Evolutionary conservation across 2,329 filamentous ascomycete species (phyloP), one percentile per base, ranked within the genome.

Genomic region (Exophiala xenobiotica): DNA sequence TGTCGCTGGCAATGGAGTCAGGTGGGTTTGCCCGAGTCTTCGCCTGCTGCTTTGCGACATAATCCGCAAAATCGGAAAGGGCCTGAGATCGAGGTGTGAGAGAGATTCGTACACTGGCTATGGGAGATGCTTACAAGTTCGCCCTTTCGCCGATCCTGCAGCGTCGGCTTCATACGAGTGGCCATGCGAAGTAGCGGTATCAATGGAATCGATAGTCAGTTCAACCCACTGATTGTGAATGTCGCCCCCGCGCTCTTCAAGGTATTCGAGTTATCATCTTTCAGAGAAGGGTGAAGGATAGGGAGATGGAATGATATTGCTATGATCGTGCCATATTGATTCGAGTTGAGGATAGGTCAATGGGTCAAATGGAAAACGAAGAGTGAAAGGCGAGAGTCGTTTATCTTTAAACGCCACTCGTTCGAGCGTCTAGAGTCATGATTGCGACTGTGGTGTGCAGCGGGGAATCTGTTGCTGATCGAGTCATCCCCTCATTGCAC

Each of bases 1-100:
- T 74, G 51, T 74, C 69, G 57, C 68, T 71, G 9, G 68, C 63
- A 7, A 67, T 59, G 9, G 67, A 64, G 12, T 60, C 57, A 12
- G 73, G 68, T 33, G 69, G 67, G 35, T 70, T 71, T 40, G 67
- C 64, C 35, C 71, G 70, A 20, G 65, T 68, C 31, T 58, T 57
- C 19, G 85, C 84, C 70, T 97, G 93, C 68, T 97, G 91, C 68
- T 90, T 87, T 70, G 97, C 90, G 60, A 96, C 93, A 65, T 96
- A 97, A 65, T 99, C 93, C 69, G 91, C 90, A 68, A 99, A 99
- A 64, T 97, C 93, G 74, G 88, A 93, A 49, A 99, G 79, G 9
- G 92, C 91, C 81, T 85, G 49, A 26, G 16, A 51, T 33, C 47
- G 31, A 11, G 12, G 42, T 45, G 39, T 54, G 29, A 48, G 45